Base-by-base conservation (phyloP, 768 basidiomycete species). In the Antrodiella citrinella region DNA sequence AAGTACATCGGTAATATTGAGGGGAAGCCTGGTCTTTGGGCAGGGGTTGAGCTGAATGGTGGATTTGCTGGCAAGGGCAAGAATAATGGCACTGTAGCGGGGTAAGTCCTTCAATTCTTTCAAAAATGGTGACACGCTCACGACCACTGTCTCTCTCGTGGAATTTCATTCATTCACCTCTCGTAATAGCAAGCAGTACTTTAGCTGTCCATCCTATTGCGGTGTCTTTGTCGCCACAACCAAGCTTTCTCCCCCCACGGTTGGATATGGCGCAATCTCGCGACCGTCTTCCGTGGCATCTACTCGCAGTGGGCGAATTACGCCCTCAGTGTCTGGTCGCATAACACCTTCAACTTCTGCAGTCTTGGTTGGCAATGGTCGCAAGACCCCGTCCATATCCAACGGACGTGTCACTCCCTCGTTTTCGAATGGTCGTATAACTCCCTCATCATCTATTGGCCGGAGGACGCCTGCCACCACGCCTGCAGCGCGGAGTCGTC, bases 41-140 rank as follows among this genome's bases (percentile, higher is more conserved):
- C 90, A 13, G 95, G 95, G 12, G 90, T 99, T 19, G 91, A 97
- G 67, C 73, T 99, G 19, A 72, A 79, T 57, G 85, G 84, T 26
- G 88, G 89, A 4, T 95, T 92, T 62, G 66, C 76, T 15, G 93
- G 95, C 18, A 89, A 87, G 65, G 95, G 95, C 0, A 99, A 98
- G 71, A 99, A 99, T 59, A 81, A 97, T 59, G 95, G 95, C 26
- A 78, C 81, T 42, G 93, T 95, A 3, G 76, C 72, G 54, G 91
- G 90, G 94, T 96, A 62, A 72, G 91, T 75, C 19, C 20, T 18
- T 44, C 51, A 38, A 25, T 24, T 40, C 42, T 44, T n/a, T n/a
- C n/a, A n/a, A n/a, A n/a, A n/a, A n/a, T n/a, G n/a, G n/a, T n/a
- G n/a, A n/a, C n/a, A n/a, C n/a, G 18, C 49, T 35, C 26, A 12